Evolutionary conservation across 306 rosid species (phyloP).

Genomic region (Sophora flavescens): DNA sequence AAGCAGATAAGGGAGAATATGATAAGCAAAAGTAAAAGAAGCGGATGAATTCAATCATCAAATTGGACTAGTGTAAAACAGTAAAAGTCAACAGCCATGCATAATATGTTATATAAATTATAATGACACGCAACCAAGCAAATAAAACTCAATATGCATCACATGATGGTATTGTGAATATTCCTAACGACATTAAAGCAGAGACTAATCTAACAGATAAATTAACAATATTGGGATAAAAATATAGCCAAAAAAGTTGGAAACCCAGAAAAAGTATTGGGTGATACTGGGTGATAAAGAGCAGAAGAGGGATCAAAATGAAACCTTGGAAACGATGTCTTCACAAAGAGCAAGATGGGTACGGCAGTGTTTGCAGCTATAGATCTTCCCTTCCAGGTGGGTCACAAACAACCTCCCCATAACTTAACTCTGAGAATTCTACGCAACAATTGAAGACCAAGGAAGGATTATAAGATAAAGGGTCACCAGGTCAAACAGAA

Average conservation of each 20-base stretch:
- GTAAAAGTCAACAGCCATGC: slow-evolving; percentile 3
- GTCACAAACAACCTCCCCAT: slow-evolving; percentile 91
- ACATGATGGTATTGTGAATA: neutral
- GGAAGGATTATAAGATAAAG: slow-evolving; percentile 30
- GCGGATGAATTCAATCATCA: slow-evolving; percentile 21
- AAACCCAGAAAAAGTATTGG: slow-evolving; percentile 20
- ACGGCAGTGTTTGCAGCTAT: slow-evolving; percentile 87
- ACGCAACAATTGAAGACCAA: slow-evolving; percentile 18
- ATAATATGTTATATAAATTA: neutral
- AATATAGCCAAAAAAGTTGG: neutral
- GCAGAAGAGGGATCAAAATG: slow-evolving; percentile 41
- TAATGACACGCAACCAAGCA: neutral
- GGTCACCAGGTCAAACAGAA: slow-evolving; percentile 42
- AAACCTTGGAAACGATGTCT: slow-evolving; percentile 86
- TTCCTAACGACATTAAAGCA: slow-evolving; percentile 37
- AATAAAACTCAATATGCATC: neutral
- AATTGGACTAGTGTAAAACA: neutral
- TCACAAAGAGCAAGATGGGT: slow-evolving; percentile 80
- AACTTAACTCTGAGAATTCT: slow-evolving; percentile 34
- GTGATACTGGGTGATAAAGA: slow-evolving; percentile 36
- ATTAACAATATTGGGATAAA: slow-evolving; percentile 6
- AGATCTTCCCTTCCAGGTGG: slow-evolving; percentile 81
- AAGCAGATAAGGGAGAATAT: neutral
- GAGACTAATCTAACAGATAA: slow-evolving; percentile 27
- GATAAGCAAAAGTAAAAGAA: neutral